Base-by-base conservation (phyloP, 1,284 basidiomycete species). In the Boletellus dicymbophilus region DNA sequence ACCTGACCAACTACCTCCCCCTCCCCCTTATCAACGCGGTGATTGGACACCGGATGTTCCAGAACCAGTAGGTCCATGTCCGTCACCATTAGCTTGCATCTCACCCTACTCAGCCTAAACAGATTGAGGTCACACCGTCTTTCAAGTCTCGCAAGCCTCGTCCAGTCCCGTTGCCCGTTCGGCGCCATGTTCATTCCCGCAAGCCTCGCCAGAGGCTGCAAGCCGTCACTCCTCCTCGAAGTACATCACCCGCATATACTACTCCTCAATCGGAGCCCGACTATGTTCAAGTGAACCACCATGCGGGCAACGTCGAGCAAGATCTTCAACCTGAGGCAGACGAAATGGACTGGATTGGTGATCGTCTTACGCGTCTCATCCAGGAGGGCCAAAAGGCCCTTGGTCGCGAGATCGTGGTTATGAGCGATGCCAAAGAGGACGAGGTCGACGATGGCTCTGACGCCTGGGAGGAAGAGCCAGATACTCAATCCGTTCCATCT, bases 281-380 rank as follows among this genome's bases (percentile, higher is more conserved):
- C 55, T 75, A 74, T 52, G 33, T 61, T 31, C 55, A 65, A 18
- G 53, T 58, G 7, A 30, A 44, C 4, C 43, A 46, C 21, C 38
- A 34, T 15, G 20, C 20, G n/a, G 63, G 65, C 26, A 51, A 53
- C 12, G 16, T 26, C 3, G 55, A 53, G 16, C 46, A 44, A n/a
- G 58, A 64, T 20, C 65, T 58, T 3, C 72, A 71, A 28, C 55
- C 62, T 6, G 60, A 63, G 27, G 57, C 55, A 5, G 69, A 70
- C 38, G 30, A 88, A 74, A 88, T 90, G 82, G 84, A 87, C 54
- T 87, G 84, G 84, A 85, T 90, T 52, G 82, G 84, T 10, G 82
- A 78, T 54, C 78, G 79, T 57, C 75, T 90, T 27, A 67, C 78
- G n/a, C 70, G 68, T 52, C 77, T 90, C 37, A 89, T 90, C 54